Evolutionary conservation across 2,329 filamentous ascomycete species (phyloP).

Genomic region (Diplodia sapinea): DNA sequence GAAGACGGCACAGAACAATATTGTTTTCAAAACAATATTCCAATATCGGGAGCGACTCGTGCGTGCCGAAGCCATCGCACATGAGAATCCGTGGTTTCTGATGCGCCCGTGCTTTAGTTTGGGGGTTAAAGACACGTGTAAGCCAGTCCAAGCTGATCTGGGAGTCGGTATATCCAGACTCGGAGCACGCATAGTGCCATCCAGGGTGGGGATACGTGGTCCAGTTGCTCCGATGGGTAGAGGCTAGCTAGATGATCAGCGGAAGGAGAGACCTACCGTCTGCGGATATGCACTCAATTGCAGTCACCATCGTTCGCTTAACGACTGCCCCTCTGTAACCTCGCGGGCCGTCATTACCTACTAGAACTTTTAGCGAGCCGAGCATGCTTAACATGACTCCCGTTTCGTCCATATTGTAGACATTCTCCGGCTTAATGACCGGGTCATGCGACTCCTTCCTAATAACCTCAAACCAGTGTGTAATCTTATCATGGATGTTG

Average conservation of each 20-base stretch:
- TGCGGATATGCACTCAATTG: constrained; percentile 36
- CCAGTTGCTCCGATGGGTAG: constrained; percentile 36
- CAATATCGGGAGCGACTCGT: too few relatives aligned
- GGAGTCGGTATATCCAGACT: constrained; percentile 39
- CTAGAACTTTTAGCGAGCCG: constrained; percentile 36
- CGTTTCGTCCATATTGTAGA: constrained; percentile 39
- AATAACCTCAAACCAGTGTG: constrained; percentile 39
- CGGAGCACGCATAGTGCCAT: constrained; percentile 34
- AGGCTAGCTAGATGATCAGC: constrained; percentile 37
- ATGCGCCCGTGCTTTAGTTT: constrained; percentile 42
- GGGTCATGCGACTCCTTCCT: constrained; percentile 33
- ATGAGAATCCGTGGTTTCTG: constrained; percentile 43
- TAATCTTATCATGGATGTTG: constrained; percentile 37
- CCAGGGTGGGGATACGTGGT: constrained; percentile 35
- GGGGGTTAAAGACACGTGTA: constrained; percentile 45
- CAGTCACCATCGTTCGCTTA: constrained; percentile 37
- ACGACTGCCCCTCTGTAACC: constrained; percentile 36
- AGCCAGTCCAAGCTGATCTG: constrained; percentile 47
- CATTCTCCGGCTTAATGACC: constrained; percentile 35
- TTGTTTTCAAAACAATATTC: too few relatives aligned
- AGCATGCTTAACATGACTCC: constrained; percentile 36
- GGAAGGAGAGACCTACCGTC: constrained; percentile 36
- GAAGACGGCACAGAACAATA: too few relatives aligned
- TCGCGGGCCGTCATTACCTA: constrained; percentile 36
- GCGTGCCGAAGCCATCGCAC: too few relatives aligned